A percentile compares a stretch with the other conserved stretches of the same genome.
These are phyloP conservation scores for Trypanosoma mega DNA, from an alignment of 208 protist genomes.

Conservation along the genomic window DNA sequence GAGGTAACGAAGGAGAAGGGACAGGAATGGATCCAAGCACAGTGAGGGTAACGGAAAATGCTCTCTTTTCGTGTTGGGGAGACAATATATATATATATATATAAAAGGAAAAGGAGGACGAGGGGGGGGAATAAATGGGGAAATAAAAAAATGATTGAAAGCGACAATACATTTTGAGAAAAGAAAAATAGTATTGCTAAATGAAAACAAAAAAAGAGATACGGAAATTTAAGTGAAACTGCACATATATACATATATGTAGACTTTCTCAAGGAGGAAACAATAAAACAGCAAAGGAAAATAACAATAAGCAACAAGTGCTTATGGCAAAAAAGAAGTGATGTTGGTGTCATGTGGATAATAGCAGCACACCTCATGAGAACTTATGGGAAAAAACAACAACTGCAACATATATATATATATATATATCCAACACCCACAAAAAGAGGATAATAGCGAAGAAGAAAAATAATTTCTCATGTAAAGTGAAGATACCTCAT, in stretches of 20 bases:
- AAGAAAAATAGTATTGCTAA: neutral
- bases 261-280: too few species aligned
- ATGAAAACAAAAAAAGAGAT: constrained; percentile 1
- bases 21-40: constrained; percentile 49
- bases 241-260: too few species aligned
- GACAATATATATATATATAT: neutral
- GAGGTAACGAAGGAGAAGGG: constrained; percentile 60
- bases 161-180: neutral
- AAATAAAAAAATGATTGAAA: neutral
- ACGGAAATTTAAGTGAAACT: too few species aligned
- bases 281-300: too few species aligned
- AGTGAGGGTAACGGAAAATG: constrained; percentile 1
- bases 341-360: too few species aligned
- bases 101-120: constrained; percentile 16
- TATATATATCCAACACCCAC: too few species aligned
- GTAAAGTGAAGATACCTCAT: neutral
- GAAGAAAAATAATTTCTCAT: constrained; percentile 20
- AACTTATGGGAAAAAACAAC: too few species aligned
- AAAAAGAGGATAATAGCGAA: constrained; percentile 3
- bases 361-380: too few species aligned
- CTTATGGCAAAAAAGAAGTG: too few species aligned
- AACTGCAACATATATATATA: too few species aligned
- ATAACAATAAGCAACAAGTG: too few species aligned
- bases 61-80: neutral
- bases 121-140: neutral